Base-by-base conservation (phyloP, 2,329 filamentous ascomycete species). In the Zopfia rhizophila region DNA sequence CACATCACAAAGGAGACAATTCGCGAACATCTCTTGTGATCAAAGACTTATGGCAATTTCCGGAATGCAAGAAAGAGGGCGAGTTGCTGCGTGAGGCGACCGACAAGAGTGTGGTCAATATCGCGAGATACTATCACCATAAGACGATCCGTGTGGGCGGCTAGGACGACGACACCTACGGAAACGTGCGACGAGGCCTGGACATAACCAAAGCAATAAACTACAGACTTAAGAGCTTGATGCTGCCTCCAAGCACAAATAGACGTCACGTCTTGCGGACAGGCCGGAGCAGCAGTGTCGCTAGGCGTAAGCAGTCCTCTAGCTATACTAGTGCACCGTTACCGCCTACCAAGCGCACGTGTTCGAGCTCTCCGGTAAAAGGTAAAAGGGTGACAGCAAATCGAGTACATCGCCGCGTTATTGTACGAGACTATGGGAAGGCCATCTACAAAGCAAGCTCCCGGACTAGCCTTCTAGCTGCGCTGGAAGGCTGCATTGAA, bases 21-120 rank as follows among this genome's bases (percentile, higher is more conserved):
- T 37, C 43, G 30, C 42, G 58, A 19, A 61, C 37, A 17, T 61
- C 57, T 3, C 62, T 79, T 52, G 68, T 79, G n/a, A 66, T 79
- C 42, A 81, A 80, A 50, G 72, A 77, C 48, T 77, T 68, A 3
- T 78, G 69, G 74, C 71, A 79, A 40, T 74, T 70, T 42, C 51
- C 52, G 4, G 69, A 78, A 39, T 70, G 70, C 7, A 63, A 70
- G 2, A 70, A 78, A 33, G 74, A 79, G 55, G 74, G 75, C 28
- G 51, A 71, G 12, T 44, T 79, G 23, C 47, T 79, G 4, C 35
- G 38, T 7, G 61, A 75, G 45, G 73, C 67, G 24, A 75, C 66
- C 7, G 28, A 58, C 3, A 69, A 69, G 53, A 60, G 51, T 0
- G 70, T 75, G 4, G 41, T 68, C 1, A 73, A 78, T 35, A 60